Evolutionary conservation across 495 filamentous ascomycete species (phyloP).

Genomic region (Physcia stellaris): DNA sequence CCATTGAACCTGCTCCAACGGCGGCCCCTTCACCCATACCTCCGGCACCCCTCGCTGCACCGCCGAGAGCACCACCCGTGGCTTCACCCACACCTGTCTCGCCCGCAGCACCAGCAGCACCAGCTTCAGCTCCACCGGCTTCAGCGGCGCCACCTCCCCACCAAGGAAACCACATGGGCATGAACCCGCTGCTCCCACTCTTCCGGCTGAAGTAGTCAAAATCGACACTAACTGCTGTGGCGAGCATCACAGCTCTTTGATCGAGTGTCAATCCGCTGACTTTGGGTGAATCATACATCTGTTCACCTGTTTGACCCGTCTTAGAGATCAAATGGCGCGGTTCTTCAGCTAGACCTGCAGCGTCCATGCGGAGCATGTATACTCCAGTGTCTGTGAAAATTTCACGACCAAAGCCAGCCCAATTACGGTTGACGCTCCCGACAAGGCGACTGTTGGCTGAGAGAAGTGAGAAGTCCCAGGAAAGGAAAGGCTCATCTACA

Average conservation of each 20-base stretch:
- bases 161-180: slow-evolving; percentile 45
- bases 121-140: slow-evolving; percentile 23
- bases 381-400: slow-evolving; percentile 61
- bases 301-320: slow-evolving; percentile 11
- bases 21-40: slow-evolving; percentile 23
- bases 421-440: slow-evolving; percentile 55
- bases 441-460: slow-evolving; percentile 33
- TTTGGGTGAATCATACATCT: slow-evolving; percentile 7
- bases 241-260: slow-evolving; percentile 59
- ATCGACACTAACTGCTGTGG: slow-evolving; percentile 55
- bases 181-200: slow-evolving; percentile 33
- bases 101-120: slow-evolving; percentile 28
- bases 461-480: slow-evolving; percentile 44
- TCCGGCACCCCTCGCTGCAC: slow-evolving; percentile 25
- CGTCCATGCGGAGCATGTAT: slow-evolving; percentile 57
- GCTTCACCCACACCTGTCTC: slow-evolving; percentile 27
- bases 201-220: slow-evolving; percentile 63
- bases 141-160: slow-evolving; percentile 35
- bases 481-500: slow-evolving; percentile 41
- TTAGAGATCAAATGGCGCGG: slow-evolving; percentile 27
- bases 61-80: slow-evolving; percentile 23
- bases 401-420: slow-evolving; percentile 54
- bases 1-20: slow-evolving; percentile 44
- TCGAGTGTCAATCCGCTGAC: slow-evolving; percentile 49
- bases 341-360: slow-evolving; percentile 32